Percentiles rank a stretch among this genome's conserved stretches.
phyloP scores from a whole-genome alignment of 352 stramenopile genomes.

The Globisporangium parvum region DNA sequence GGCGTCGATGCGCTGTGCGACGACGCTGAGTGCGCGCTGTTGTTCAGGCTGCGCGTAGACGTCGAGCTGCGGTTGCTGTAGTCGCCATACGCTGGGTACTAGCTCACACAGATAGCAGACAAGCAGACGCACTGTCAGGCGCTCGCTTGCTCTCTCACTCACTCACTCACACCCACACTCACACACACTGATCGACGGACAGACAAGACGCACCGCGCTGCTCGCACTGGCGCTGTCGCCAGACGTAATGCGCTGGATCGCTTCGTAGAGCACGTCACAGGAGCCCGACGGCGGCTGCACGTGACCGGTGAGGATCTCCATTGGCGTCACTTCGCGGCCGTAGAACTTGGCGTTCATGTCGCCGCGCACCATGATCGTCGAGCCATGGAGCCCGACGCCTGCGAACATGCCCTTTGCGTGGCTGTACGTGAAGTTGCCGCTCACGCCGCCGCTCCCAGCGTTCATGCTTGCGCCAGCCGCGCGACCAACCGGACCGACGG shows the following conservation, averaged over 20 bases:
- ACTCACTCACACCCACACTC: neutral
- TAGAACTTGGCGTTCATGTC: constrained; percentile 87
- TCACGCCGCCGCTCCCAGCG: constrained; percentile 67
- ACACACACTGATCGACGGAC: neutral
- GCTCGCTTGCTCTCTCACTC: neutral
- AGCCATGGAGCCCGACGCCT: constrained; percentile 72
- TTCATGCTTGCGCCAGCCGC: constrained; percentile 69
- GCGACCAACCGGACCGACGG: constrained; percentile 65
- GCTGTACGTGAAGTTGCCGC: constrained; percentile 84
- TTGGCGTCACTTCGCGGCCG: constrained; percentile 68
- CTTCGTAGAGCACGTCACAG: constrained; percentile 67
- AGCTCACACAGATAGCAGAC: neutral
- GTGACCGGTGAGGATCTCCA: constrained; percentile 76
- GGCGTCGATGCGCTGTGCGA: constrained; percentile 13
- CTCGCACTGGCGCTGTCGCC: neutral
- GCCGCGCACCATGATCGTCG: constrained; percentile 75
- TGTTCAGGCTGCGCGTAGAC: constrained; percentile 3
- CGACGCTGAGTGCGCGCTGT: constrained; percentile 5
- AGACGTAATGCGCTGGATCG: constrained; percentile 45
- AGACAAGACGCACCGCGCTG: constrained; percentile 5
- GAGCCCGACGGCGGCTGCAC: constrained; percentile 51
- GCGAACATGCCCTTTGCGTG: constrained; percentile 79
- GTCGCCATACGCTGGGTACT: constrained; percentile 15
- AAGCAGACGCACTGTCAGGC: neutral
- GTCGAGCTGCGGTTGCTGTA: constrained; percentile 8